Conservation (phyloP, 495 filamentous ascomycete species). For the Jackrogersella minutella region DNA sequence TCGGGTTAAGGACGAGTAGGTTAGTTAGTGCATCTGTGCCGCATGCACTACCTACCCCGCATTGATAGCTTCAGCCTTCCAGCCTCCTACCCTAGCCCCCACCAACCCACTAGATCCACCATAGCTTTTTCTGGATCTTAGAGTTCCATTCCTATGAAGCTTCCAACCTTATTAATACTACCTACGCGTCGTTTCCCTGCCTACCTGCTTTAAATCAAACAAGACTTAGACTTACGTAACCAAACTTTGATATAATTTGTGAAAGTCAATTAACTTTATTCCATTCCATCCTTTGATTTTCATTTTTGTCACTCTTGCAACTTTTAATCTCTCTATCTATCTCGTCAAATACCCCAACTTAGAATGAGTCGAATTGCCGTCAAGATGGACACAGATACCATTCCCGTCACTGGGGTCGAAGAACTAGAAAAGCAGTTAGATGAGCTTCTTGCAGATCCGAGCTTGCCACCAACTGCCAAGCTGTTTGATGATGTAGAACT, state of each 20-base stretch:
- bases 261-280: no score
- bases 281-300: no score
- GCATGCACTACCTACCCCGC: constrained; percentile 1
- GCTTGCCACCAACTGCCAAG: constrained; percentile 50
- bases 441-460: constrained; percentile 52
- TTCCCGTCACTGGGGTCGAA: constrained; percentile 55
- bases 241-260: no score
- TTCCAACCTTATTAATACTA: neutral
- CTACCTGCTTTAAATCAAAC: neutral
- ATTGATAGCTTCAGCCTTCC: neutral
- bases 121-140: no score
- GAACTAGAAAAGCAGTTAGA: constrained; percentile 60
- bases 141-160: neutral
- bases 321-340: neutral
- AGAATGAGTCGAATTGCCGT: constrained; percentile 38
- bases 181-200: constrained; percentile 22
- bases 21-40: neutral
- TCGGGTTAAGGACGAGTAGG: neutral
- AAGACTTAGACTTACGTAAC: neutral
- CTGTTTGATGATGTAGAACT: constrained; percentile 64
- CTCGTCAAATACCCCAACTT: neutral
- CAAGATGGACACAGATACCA: constrained; percentile 45
- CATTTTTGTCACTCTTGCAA: no score
- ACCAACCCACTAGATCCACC: neutral
- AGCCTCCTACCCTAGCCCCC: neutral